Conservation (phyloP, 139 green algal genomes). For the Ettlia oleoabundans region DNA sequence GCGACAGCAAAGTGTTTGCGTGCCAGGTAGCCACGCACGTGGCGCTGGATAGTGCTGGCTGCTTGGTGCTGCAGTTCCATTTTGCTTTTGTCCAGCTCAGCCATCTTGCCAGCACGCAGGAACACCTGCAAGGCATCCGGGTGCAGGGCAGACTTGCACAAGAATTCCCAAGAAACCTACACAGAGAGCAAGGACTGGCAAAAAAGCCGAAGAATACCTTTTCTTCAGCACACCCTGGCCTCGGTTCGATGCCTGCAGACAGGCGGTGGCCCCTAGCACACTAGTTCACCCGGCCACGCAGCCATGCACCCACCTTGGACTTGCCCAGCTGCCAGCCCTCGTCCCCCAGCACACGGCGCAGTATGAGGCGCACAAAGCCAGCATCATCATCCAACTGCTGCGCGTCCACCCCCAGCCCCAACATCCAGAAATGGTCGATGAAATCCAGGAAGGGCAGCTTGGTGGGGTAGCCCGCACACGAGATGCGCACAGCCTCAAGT, state of each 20-base stretch:
- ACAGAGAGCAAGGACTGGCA: neutral
- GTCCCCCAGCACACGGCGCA: conserved; percentile 34
- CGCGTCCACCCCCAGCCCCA: conserved; percentile 72
- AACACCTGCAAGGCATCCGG: conserved; percentile 63
- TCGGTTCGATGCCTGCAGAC: too few relatives aligned
- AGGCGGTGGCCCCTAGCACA: neutral
- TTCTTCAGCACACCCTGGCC: neutral
- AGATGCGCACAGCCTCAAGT: conserved; percentile 98
- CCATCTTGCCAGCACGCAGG: conserved; percentile 91
- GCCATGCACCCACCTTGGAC: conserved; percentile 74
- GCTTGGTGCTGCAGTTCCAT: conserved; percentile 84
- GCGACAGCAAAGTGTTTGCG: conserved; percentile 46
- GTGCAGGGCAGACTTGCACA: too few relatives aligned
- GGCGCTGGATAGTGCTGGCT: conserved; percentile 80
- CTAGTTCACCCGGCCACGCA: neutral
- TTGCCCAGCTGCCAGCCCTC: conserved; percentile 83
- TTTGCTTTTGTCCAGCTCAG: conserved; percentile 89
- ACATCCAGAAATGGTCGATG: conserved; percentile 93
- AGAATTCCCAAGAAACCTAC: too few relatives aligned
- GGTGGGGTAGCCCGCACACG: conserved; percentile 93
- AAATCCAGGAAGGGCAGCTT: conserved; percentile 91
- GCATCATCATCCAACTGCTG: conserved; percentile 68
- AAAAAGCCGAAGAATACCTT: too few relatives aligned
- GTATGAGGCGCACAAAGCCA: conserved; percentile 34
- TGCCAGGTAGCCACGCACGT: conserved; percentile 68